Evolutionary conservation across 768 basidiomycete species (phyloP).

Genomic region (Auricularia auricula-judae): DNA sequence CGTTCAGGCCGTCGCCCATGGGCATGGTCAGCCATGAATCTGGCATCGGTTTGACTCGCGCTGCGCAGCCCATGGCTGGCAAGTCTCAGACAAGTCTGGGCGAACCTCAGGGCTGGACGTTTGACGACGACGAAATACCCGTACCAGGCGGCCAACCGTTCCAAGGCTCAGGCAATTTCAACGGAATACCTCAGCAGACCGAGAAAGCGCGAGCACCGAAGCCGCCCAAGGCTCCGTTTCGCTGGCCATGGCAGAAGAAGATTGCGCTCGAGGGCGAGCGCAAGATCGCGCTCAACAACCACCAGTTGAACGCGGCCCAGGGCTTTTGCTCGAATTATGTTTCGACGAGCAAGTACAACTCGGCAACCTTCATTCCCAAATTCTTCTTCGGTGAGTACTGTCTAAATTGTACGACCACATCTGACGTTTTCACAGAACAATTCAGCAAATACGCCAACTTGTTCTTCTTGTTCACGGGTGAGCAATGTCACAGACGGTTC

Average conservation of each 20-base stretch:
- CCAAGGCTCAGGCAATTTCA: constrained; percentile 25
- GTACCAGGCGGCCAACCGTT: constrained; percentile 25
- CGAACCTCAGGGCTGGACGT: constrained; percentile 60
- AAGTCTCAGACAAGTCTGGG: constrained; percentile 36
- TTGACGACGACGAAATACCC: constrained; percentile 40
- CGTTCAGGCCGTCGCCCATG: constrained; percentile 42
- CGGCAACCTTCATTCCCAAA: constrained; percentile 79
- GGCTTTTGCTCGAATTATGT: constrained; percentile 76
- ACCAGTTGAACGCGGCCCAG: constrained; percentile 40
- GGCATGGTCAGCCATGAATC: constrained; percentile 17
- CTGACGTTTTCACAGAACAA: constrained; percentile 53
- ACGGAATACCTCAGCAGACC: constrained; percentile 20
- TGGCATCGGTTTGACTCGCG: constrained; percentile 11
- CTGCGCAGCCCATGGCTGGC: constrained; percentile 43
- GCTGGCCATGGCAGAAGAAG: constrained; percentile 78
- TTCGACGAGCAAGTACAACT: constrained; percentile 91
- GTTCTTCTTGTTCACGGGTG: constrained; percentile 90
- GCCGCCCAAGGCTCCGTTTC: constrained; percentile 9
- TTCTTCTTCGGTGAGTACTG: constrained; percentile 70
- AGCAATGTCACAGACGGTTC: background rate
- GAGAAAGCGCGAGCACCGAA: constrained; percentile 15
- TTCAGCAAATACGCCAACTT: constrained; percentile 98
- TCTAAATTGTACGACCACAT: background rate
- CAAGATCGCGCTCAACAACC: constrained; percentile 73
- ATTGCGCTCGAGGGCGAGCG: constrained; percentile 60